A percentile compares a stretch with the other conserved stretches of the same genome.
These are phyloP conservation scores for Dentipellis fragilis DNA, from an alignment of 768 basidiomycete genomes.

Conservation along the genomic window DNA sequence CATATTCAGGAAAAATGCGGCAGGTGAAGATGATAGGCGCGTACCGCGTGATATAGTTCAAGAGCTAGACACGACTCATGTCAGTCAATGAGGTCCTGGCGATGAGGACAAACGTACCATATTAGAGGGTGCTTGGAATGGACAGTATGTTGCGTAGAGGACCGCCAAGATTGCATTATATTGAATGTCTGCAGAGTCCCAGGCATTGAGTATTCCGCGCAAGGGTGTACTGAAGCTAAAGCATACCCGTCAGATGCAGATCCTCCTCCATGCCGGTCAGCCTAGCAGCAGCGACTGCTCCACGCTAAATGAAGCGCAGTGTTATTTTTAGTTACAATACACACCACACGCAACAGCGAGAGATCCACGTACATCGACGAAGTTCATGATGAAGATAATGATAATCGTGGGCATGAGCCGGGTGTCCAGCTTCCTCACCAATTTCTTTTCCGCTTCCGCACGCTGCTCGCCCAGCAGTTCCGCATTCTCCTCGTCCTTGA, in stretches of 20 bases:
- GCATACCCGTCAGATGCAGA: constrained; percentile 14
- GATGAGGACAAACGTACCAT: constrained; percentile 32
- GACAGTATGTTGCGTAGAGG: constrained; percentile 50
- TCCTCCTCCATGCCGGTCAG: constrained; percentile 31
- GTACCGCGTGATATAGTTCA: not conserved
- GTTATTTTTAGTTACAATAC: not conserved
- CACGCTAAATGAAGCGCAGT: constrained; percentile 19
- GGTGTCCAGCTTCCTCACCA: constrained; percentile 47
- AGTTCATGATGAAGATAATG: constrained; percentile 56
- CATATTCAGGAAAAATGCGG: not conserved
- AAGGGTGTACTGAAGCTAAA: not conserved
- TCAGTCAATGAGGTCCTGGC: no score
- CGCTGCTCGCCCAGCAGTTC: not conserved
- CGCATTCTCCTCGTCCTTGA: not conserved
- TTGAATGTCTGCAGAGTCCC: constrained; percentile 30
- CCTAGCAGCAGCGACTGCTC: constrained; percentile 27
- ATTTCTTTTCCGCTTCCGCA: constrained; percentile 20
- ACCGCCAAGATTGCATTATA: constrained; percentile 43
- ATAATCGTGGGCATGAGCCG: constrained; percentile 48
- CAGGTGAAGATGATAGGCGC: not conserved
- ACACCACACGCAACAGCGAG: not conserved
- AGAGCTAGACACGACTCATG: not conserved
- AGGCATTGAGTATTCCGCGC: not conserved
- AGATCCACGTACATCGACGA: constrained; percentile 41
- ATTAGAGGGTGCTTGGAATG: constrained; percentile 57